phyloP scores from a whole-genome alignment of 768 basidiomycete species.

The Russula emetica region DNA sequence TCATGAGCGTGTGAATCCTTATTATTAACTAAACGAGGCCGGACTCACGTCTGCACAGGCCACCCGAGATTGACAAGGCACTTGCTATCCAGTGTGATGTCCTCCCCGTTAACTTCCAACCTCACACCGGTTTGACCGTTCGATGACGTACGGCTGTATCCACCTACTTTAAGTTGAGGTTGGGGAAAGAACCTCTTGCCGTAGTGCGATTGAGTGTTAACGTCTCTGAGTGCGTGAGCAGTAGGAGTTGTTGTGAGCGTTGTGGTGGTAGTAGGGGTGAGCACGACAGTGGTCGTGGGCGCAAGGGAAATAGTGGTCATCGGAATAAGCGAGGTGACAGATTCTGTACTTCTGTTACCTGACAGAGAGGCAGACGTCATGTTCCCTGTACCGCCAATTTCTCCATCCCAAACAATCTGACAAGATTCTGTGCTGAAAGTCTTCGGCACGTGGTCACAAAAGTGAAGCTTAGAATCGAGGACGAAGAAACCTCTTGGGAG shows the following conservation, averaged over 20 bases:
- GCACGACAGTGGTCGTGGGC: slow-evolving; percentile 1
- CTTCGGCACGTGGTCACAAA: slow-evolving; percentile 53
- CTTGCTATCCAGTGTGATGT: slow-evolving; percentile 39
- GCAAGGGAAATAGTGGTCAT: neutral
- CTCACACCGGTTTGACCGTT: slow-evolving; percentile 30
- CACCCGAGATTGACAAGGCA: slow-evolving; percentile 66
- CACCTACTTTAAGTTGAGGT: neutral
- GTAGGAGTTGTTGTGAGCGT: slow-evolving; percentile 2
- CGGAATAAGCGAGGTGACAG: neutral
- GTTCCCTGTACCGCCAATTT: slow-evolving; percentile 5
- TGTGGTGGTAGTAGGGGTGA: neutral
- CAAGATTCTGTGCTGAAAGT: slow-evolving; percentile 40
- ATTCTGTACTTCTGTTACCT: slow-evolving; percentile 23
- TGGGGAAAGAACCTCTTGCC: neutral
- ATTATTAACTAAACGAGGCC: slow-evolving; percentile 16
- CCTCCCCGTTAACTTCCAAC: slow-evolving; percentile 35
- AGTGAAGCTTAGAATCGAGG: slow-evolving; percentile 47
- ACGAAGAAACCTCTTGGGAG: slow-evolving; percentile 49
- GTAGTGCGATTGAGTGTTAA: neutral
- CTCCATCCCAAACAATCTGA: slow-evolving; percentile 53
- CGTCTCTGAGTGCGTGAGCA: neutral
- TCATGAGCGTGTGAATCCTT: neutral
- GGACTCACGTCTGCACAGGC: slow-evolving; percentile 60
- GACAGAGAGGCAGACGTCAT: neutral
- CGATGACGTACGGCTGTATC: neutral